Base-by-base conservation (phyloP, 2,329 filamentous ascomycete species). In the Paraconiothyrium sp. region DNA sequence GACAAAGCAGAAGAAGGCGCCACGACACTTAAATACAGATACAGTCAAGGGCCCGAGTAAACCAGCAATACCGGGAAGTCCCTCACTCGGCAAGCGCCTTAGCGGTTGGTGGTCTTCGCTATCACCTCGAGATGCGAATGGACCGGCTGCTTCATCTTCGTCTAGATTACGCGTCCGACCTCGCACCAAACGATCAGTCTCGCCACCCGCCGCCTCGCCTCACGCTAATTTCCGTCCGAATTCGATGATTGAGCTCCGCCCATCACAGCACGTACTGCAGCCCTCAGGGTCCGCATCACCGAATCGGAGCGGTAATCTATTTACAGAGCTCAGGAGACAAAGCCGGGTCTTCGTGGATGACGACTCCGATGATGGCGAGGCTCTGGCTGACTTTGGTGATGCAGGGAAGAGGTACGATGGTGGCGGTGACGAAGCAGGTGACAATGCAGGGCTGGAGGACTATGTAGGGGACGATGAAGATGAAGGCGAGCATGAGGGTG, bases 251-350 rank as follows among this genome's bases (percentile, higher is more conserved):
- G 78, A 80, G 54, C 71, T 79, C 7, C 67, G 76, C 0, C 66
- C 70, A 11, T 67, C 72, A 13, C 72, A 60, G 48, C 47, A 10
- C 67, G 57, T 20, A 34, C 46, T 46, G 59, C 24, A 51, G n/a
- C 30, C 54, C 13, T 41, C 47, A 13, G 48, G 39, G 8, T 61
- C 41, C 34, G 49, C 52, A 66, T 58, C 39, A 61, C 54, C 50
- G 61, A 66, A 59, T 62, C 63, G 77, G 11, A 32, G 41, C 41
- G 71, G 73, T 5, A 79, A 75, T 55, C 73, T 82, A 14, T 66
- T 84, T 54, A 75, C 79, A 35, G 83, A 85, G 69, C 58, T 84
- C 1, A 73, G 78, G 43, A 66, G 82, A 54, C 82, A 84, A 66
- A 82, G 78, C 56, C 71, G 61, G 16, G 61, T 63, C 46, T 63